These are phyloP conservation scores for Kondoa subrosea DNA, from an alignment of 768 basidiomycete genomes.

Conservation along the genomic window DNA sequence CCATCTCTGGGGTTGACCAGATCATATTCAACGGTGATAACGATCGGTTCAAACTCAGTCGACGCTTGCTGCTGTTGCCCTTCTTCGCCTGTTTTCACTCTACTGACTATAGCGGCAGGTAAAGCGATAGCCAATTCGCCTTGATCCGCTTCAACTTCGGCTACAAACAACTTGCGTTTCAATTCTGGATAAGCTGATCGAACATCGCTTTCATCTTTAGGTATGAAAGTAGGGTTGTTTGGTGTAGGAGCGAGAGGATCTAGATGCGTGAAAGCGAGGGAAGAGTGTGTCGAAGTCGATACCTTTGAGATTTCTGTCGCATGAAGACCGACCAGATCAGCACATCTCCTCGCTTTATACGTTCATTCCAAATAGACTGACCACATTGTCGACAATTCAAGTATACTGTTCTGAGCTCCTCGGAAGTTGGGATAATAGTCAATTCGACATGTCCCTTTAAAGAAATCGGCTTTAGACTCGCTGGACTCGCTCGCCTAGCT, in stretches of 20 bases:
- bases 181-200: conserved; percentile 54
- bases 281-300: conserved; percentile 32
- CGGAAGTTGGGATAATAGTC: conserved; percentile 62
- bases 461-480: neutral
- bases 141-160: conserved; percentile 77
- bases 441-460: conserved; percentile 80
- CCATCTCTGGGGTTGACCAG: conserved; percentile 68
- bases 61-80: conserved; percentile 25
- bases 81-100: conserved; percentile 34
- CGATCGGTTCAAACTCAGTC: conserved; percentile 58
- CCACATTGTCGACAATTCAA: conserved; percentile 78
- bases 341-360: neutral
- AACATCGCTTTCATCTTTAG: conserved; percentile 48
- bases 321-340: conserved; percentile 12
- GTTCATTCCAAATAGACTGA: conserved; percentile 37
- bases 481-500: neutral
- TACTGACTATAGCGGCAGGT: conserved; percentile 52
- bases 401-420: conserved; percentile 63
- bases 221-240: conserved; percentile 10
- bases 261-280: conserved; percentile 52
- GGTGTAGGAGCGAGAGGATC: conserved; percentile 37
- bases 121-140: conserved; percentile 85
- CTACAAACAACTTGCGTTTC: conserved; percentile 78
- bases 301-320: conserved; percentile 52
- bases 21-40: conserved; percentile 61